phyloP scores from a whole-genome alignment of 495 filamentous ascomycete species.

The Aspergillus bridgeri region DNA sequence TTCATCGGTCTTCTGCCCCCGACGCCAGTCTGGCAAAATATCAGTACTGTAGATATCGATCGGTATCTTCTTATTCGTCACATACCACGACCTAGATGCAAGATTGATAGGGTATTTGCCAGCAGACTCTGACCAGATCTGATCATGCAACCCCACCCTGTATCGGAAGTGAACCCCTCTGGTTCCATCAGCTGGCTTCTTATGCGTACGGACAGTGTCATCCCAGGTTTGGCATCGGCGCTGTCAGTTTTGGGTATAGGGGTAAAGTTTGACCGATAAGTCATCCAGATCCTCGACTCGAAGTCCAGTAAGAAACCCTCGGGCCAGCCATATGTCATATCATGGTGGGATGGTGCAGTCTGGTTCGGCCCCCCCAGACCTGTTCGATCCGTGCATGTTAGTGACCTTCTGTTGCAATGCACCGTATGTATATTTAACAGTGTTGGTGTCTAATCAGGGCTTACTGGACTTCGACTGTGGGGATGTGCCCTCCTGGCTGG shows the following conservation, averaged over 20 bases:
- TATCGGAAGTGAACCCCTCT: conserved; percentile 85
- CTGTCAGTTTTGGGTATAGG: conserved; percentile 77
- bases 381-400: conserved; percentile 1
- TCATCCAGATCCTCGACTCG: conserved; percentile 93
- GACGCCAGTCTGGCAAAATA: conserved; percentile 70
- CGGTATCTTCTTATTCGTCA: background rate
- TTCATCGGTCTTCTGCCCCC: conserved; percentile 51
- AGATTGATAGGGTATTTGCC: conserved; percentile 73
- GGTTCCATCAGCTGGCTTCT: conserved; percentile 77
- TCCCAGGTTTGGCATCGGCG: conserved; percentile 60
- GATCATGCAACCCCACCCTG: conserved; percentile 99
- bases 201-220: conserved; percentile 84
- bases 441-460: conserved; percentile 11
- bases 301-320: conserved; percentile 85
- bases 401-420: background rate
- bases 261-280: conserved; percentile 85
- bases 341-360: conserved; percentile 20
- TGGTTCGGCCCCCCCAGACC: background rate
- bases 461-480: background rate
- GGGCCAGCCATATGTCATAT: conserved; percentile 67
- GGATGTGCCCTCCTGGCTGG: background rate
- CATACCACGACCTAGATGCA: conserved; percentile 76
- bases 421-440: background rate
- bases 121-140: conserved; percentile 90
- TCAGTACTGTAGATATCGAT: background rate